Evolutionary conservation across 306 rosid genomes (phyloP), one percentile per base, ranked within the genome.

Genomic region (Gastrolobium bilobum): DNA sequence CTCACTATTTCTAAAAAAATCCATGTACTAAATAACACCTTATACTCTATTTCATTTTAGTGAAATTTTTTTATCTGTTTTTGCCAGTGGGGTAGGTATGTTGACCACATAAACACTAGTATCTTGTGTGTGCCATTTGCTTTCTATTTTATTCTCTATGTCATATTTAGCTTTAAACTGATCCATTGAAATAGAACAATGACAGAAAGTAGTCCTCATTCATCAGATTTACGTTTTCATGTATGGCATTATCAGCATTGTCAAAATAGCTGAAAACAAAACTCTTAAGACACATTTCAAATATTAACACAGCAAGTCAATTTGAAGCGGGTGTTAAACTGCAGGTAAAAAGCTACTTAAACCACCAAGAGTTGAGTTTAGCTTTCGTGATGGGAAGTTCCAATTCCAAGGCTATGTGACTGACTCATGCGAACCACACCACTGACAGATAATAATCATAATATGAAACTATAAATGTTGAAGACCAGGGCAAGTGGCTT

Each of bases 381-480:
- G 42, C 73, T 38, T 64, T 80, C 31, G 1, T 14, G 13, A 65
- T 3, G n/a, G 37, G 53, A 57, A 44, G 71, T 64, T 46, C 15
- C 59, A 67, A 58, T n/a, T n/a, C n/a, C n/a, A n/a, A n/a, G 76
- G 43, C 53, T 79, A 73, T 74, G 38, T 37, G 62, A 73, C 61
- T 26, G 51, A 65, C 3, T 73, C 26, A 43, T 39, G 74, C 15
- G 62, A 40, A 63, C 70, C 70, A 47, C 42, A 37, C 3, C 4
- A 60, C 43, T 29, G 9, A n/a, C 5, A 20, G 31, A 6, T 9
- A 50, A 38, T 20, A n/a, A n/a, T n/a, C n/a, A n/a, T n/a, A n/a
- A n/a, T n/a, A n/a, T 44, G n/a, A 6, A 39, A 37, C 40, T 37
- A 40, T 58, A 38, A 67, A 35, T 48, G 64, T 30, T 59, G 39